Evolutionary conservation across 306 rosid genomes (phyloP).

Genomic region (Vigna hirtella): DNA sequence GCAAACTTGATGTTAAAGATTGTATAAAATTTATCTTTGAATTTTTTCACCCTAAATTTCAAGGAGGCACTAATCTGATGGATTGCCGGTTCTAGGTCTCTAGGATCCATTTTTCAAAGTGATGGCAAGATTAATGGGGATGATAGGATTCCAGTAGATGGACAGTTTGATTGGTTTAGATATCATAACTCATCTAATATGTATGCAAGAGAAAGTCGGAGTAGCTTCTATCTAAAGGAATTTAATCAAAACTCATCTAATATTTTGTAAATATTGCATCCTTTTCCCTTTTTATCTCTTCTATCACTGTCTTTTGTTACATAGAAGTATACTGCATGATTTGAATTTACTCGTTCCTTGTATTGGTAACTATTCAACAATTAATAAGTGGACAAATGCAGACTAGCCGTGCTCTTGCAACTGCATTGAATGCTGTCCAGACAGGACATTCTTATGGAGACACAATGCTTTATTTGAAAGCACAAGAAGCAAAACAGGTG

Average conservation of each 20-base stretch:
- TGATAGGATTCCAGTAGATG: slow-evolving; percentile 3
- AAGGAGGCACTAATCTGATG: not conserved
- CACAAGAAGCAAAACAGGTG: slow-evolving; percentile 77
- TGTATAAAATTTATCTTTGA: not conserved
- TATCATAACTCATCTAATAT: not conserved
- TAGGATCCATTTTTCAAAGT: slow-evolving; percentile 17
- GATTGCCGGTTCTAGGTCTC: not conserved
- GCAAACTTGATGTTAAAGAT: not conserved
- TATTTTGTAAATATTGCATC: slow-evolving; percentile 1
- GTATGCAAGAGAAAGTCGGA: too few species aligned
- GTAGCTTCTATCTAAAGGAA: slow-evolving; percentile 1
- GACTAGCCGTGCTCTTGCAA: slow-evolving; percentile 78
- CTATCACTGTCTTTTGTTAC: slow-evolving; percentile 12
- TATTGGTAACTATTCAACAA: slow-evolving; percentile 15
- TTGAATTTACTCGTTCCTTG: slow-evolving; percentile 13
- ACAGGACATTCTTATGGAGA: slow-evolving; percentile 94
- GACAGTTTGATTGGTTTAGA: slow-evolving; percentile 8
- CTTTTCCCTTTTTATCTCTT: slow-evolving; percentile 3
- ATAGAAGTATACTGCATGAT: not conserved
- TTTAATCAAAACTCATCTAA: not conserved
- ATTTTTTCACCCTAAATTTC: slow-evolving; percentile 21
- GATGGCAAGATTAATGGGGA: not conserved
- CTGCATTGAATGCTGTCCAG: slow-evolving; percentile 77
- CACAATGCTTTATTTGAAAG: slow-evolving; percentile 76
- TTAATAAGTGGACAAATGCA: slow-evolving; percentile 55